phyloP scores from a whole-genome alignment of 2,329 filamentous ascomycete genomes.

The Pestalotiopsis sp. region DNA sequence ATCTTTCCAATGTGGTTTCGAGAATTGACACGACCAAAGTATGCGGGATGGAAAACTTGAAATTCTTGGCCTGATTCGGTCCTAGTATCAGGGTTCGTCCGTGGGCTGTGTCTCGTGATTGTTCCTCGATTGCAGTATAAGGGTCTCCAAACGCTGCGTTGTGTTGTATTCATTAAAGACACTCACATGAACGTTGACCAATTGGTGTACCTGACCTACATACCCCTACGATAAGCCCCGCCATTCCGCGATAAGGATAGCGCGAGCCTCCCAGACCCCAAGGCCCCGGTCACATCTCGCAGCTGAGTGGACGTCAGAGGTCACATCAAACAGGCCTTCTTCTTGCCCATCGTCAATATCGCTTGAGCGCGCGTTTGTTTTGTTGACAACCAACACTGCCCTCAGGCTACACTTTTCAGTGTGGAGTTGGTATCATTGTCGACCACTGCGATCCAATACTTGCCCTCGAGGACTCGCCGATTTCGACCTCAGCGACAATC shows the following conservation, averaged over 20 bases:
- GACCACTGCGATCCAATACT: neutral
- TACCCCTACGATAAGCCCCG: constrained; percentile 10
- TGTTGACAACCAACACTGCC: neutral
- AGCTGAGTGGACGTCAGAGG: neutral
- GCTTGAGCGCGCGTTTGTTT: neutral
- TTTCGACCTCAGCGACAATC: neutral
- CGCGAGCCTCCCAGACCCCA: neutral
- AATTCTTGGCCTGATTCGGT: neutral
- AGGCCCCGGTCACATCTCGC: neutral
- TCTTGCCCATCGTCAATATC: neutral
- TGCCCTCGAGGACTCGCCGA: neutral
- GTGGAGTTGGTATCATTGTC: neutral
- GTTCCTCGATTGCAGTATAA: constrained; percentile 3
- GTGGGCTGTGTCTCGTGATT: neutral
- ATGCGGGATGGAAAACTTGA: neutral
- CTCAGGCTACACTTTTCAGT: neutral
- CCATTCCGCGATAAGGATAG: constrained; percentile 10
- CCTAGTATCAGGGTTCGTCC: neutral
- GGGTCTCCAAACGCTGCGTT: neutral
- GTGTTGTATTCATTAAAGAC: neutral
- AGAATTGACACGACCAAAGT: neutral
- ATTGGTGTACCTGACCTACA: no score
- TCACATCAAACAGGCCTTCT: neutral
- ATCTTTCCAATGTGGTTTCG: constrained; percentile 44
- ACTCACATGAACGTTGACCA: no score